These are phyloP conservation scores for Fusarium keratoplasticum DNA, from an alignment of 2,329 filamentous ascomycete genomes.

Conservation along the genomic window DNA sequence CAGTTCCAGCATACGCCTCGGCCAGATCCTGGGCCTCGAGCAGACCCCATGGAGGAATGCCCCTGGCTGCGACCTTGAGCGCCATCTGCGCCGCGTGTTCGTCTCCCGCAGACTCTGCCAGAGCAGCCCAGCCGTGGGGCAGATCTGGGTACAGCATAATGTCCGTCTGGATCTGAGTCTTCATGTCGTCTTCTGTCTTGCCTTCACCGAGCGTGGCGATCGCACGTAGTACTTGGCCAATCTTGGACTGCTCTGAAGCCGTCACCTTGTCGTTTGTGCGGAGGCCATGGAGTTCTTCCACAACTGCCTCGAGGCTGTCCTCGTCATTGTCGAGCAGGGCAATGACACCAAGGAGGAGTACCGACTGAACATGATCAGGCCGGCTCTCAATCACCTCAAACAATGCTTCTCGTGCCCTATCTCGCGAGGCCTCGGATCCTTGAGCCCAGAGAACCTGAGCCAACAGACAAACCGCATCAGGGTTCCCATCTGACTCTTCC, in stretches of 20 bases:
- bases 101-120: conserved; percentile 70
- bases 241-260: conserved; percentile 72
- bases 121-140: conserved; percentile 82
- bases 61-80: conserved; percentile 79
- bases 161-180: conserved; percentile 77
- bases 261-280: conserved; percentile 75
- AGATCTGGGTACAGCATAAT: conserved; percentile 85
- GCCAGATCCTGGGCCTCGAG: conserved; percentile 78
- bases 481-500: conserved; percentile 78
- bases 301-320: conserved; percentile 83
- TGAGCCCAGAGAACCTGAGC: conserved; percentile 95
- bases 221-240: conserved; percentile 81
- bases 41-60: conserved; percentile 77
- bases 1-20: conserved; percentile 79
- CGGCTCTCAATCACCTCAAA: conserved; percentile 82
- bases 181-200: conserved; percentile 61
- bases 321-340: conserved; percentile 83
- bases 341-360: conserved; percentile 85
- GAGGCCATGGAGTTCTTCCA: conserved; percentile 79
- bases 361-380: conserved; percentile 81
- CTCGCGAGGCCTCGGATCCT: conserved; percentile 77
- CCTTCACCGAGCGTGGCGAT: conserved; percentile 71
- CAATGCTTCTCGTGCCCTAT: conserved; percentile 81
- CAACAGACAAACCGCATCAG: conserved; percentile 87
- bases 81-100: conserved; percentile 79